phyloP scores from a whole-genome alignment of 441 rosid species.

The Corymbia calophylla region DNA sequence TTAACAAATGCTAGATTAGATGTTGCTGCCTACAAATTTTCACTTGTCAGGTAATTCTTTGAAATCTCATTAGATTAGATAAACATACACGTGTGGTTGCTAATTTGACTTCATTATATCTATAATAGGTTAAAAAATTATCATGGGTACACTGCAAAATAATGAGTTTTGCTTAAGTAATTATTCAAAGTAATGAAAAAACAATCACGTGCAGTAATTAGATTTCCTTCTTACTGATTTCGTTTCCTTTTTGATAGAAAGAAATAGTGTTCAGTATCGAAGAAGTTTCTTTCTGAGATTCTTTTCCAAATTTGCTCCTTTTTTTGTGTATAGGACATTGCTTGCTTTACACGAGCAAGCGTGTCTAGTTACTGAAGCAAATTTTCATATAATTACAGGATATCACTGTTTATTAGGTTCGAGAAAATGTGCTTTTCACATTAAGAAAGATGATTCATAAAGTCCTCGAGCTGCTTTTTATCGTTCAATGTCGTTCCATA shows the following conservation, averaged over 20 bases:
- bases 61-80: neutral
- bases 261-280: neutral
- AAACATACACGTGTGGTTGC: neutral
- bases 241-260: neutral
- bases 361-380: neutral
- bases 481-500: neutral
- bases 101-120: neutral
- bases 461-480: neutral
- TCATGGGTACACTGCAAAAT: neutral
- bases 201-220: neutral
- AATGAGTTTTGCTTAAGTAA: neutral
- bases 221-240: neutral
- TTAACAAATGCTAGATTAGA: neutral
- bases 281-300: neutral
- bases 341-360: neutral
- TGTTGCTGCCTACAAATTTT: too few relatives aligned
- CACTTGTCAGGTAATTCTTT: too few relatives aligned
- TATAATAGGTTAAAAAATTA: neutral
- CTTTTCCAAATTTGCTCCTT: neutral
- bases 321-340: neutral
- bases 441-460: neutral
- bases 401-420: neutral
- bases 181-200: neutral
- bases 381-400: neutral
- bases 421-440: neutral